Evolutionary conservation across 176 grass and related monocot genomes (phyloP).

Genomic region (Zizania latifolia): DNA sequence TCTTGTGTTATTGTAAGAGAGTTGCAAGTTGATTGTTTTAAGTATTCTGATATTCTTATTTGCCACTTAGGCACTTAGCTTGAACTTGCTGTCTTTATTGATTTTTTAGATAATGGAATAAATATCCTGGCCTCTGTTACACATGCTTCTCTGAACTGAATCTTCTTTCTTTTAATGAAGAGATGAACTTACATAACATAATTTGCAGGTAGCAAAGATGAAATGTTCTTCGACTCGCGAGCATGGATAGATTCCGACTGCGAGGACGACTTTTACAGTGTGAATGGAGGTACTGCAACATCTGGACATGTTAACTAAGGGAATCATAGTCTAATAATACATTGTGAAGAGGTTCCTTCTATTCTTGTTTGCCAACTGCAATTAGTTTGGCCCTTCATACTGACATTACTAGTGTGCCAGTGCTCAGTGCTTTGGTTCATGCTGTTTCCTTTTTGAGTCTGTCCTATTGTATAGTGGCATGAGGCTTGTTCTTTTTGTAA

Average conservation of each 20-base stretch:
- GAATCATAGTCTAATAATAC: constrained; percentile 2
- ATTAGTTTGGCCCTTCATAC: background rate
- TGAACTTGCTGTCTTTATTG: background rate
- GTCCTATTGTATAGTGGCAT: constrained; percentile 5
- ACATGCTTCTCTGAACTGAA: background rate
- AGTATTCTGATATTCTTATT: background rate
- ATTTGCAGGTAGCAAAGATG: constrained; percentile 72
- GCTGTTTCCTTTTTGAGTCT: constrained; percentile 7
- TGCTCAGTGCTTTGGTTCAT: constrained; percentile 1
- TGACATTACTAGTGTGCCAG: constrained; percentile 7
- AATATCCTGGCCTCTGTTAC: background rate
- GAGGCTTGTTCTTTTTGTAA: constrained; percentile 13
- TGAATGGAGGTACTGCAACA: constrained; percentile 79
- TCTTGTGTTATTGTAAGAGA: background rate
- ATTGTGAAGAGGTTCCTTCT: background rate
- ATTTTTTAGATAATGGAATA: background rate
- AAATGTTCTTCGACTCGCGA: constrained; percentile 79
- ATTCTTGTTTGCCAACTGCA: background rate
- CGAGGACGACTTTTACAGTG: constrained; percentile 91
- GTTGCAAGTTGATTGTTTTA: background rate
- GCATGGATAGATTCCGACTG: constrained; percentile 85
- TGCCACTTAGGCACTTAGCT: background rate
- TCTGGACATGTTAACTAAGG: background rate
- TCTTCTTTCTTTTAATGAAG: background rate
- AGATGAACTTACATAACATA: constrained; percentile 11